Percentiles rank a stretch among this genome's conserved stretches.
Evolutionary conservation across 2,329 filamentous ascomycete genomes (phyloP).

Genomic region (Penicillium digitatum): DNA sequence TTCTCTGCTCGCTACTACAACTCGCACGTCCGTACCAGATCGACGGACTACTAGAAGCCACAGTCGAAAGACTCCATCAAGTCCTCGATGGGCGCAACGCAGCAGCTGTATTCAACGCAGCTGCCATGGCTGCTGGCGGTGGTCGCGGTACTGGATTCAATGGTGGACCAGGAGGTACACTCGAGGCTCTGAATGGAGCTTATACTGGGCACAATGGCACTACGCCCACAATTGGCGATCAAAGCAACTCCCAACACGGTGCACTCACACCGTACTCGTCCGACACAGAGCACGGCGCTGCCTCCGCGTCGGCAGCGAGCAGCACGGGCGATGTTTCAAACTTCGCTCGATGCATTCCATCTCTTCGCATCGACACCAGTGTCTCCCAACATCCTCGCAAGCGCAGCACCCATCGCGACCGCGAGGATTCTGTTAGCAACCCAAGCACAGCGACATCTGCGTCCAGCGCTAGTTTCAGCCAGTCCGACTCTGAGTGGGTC

Average conservation of each 20-base stretch:
- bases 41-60: slow-evolving; percentile 85
- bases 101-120: slow-evolving; percentile 95
- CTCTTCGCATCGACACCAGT: slow-evolving; percentile 42
- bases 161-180: slow-evolving; percentile 49
- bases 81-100: slow-evolving; percentile 90
- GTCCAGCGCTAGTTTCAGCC: slow-evolving; percentile 38
- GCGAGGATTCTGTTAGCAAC: slow-evolving; percentile 41
- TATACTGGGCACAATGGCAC: slow-evolving; percentile 25
- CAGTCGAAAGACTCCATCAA: slow-evolving; percentile 84
- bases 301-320: slow-evolving; percentile 28
- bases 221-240: slow-evolving; percentile 20
- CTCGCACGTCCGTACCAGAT: slow-evolving; percentile 89
- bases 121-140: slow-evolving; percentile 94
- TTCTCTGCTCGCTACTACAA: slow-evolving; percentile 90
- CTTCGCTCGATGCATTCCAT: slow-evolving; percentile 29
- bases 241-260: slow-evolving; percentile 27
- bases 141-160: slow-evolving; percentile 74
- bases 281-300: slow-evolving; percentile 37
- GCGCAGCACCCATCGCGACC: slow-evolving; percentile 25
- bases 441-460: slow-evolving; percentile 38
- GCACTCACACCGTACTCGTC: slow-evolving; percentile 37
- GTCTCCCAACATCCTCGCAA: slow-evolving; percentile 26
- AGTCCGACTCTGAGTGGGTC: slow-evolving; percentile 35
- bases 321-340: slow-evolving; percentile 25
- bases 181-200: slow-evolving; percentile 41